A percentile compares a stretch with the other conserved stretches of the same genome.
Evolutionary conservation across 1,139 yeast species (phyloP).

Genomic region (Yamadazyma spencermartinsiae): DNA sequence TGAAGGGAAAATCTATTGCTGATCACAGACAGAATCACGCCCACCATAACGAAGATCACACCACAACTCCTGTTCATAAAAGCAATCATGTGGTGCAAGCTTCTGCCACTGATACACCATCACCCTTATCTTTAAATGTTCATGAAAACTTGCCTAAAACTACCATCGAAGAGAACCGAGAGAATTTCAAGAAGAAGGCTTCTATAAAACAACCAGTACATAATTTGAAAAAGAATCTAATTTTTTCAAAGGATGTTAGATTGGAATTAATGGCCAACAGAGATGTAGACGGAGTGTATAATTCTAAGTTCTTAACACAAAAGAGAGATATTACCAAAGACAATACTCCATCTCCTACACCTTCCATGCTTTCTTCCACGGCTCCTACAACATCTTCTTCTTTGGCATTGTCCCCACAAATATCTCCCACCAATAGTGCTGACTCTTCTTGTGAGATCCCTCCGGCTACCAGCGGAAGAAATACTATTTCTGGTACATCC

Average conservation of each 20-base stretch:
- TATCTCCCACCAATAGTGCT: constrained; percentile 4
- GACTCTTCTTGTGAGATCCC: not conserved
- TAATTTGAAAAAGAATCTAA: constrained; percentile 22
- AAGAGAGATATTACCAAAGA: constrained; percentile 3
- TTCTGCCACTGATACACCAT: constrained; percentile 13
- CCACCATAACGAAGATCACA: constrained; percentile 1
- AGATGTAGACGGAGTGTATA: constrained; percentile 11
- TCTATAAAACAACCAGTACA: constrained; percentile 7
- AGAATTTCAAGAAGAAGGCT: constrained; percentile 8
- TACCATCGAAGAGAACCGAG: constrained; percentile 13
- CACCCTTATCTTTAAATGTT: constrained; percentile 22
- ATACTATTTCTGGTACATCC: not conserved
- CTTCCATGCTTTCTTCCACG: not conserved
- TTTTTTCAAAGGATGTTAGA: constrained; percentile 42
- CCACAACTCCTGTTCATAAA: not conserved
- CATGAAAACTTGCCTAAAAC: constrained; percentile 11
- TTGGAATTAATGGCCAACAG: constrained; percentile 27
- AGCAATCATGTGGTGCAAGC: not conserved
- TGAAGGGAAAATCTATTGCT: constrained; percentile 10
- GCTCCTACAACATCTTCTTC: not conserved
- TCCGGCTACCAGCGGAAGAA: not conserved
- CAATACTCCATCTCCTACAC: not conserved
- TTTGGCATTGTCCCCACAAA: constrained; percentile 1
- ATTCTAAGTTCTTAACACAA: constrained; percentile 14
- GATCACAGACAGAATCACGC: constrained; percentile 11